Evolutionary conservation across 257 asterid genomes (phyloP), one percentile per base, ranked within the genome.

Genomic region (Nyctanthes arbortristis): DNA sequence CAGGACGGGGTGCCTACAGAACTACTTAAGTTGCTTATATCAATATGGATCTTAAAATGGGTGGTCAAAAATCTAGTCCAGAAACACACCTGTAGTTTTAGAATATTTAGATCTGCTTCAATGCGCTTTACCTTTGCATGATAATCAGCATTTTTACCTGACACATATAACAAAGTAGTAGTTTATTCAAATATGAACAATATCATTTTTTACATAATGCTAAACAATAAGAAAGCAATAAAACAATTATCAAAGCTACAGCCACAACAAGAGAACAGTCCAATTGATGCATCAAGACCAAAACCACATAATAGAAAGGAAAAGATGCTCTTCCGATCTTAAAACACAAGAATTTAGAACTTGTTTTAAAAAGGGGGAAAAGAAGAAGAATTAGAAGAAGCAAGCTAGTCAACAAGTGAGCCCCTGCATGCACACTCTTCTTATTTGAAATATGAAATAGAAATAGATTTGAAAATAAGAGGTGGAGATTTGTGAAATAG

Each of bases 101-200:
- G 80, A 82, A 90, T 85, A 71, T 83, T 86, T 63, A 85, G 72
- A 80, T 93, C 97, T 40, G 96, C 98, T 65, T 90, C 93, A n/a
- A 93, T 93, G 77, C 97, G 95, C 88, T 81, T 92, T 71, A 84
- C 77, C 79, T 88, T 87, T 71, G 79, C 65, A 66, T 78, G 84
- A 37, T 77, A 86, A 72, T 80, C 89, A 74, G 59, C 67, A 76
- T 76, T 79, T 78, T 67, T 85, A 69, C 96, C 98, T 92, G 86
- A 67, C 75, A 68, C 67, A 35, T 32, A 20, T 73, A n/a, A 49
- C 31, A 66, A 39, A 25, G 71, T 27, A 61, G 69, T 66, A 69
- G 30, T 25, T 16, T 39, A 67, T 68, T 77, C 47, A 63, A 73
- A 49, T 49, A 68, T 63, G 66, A 65, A 35, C 43, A 61, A 47